Evolutionary conservation across 2,329 filamentous ascomycete species (phyloP).

Genomic region (Botrytis porri): DNA sequence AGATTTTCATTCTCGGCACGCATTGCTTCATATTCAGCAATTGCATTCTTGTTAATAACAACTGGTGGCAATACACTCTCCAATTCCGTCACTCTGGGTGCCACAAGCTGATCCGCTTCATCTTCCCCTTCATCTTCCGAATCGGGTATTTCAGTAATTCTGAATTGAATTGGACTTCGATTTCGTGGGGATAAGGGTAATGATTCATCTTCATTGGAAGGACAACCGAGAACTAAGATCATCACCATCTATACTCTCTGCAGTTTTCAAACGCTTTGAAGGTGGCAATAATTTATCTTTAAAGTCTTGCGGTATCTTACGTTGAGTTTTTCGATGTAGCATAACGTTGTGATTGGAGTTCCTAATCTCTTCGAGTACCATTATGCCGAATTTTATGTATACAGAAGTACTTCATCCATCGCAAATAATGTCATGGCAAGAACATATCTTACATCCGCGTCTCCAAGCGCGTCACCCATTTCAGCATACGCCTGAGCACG

Average conservation of each 20-base stretch:
- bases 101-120: conserved; percentile 24
- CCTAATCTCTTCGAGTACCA: conserved; percentile 27
- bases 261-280: conserved; percentile 35
- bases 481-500: conserved; percentile 1
- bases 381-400: conserved; percentile 13
- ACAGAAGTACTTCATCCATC: background rate
- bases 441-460: background rate
- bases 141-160: conserved; percentile 40
- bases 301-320: conserved; percentile 30
- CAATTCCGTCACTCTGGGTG: conserved; percentile 58
- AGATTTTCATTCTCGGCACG: conserved; percentile 39
- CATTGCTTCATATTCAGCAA: conserved; percentile 74
- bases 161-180: conserved; percentile 22
- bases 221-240: conserved; percentile 4
- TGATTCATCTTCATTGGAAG: conserved; percentile 23
- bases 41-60: conserved; percentile 65
- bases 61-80: conserved; percentile 70
- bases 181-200: conserved; percentile 33
- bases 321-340: conserved; percentile 30
- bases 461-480: background rate
- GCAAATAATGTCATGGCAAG: background rate
- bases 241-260: conserved; percentile 29
- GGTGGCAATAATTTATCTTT: conserved; percentile 28
- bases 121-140: conserved; percentile 39
- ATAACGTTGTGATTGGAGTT: conserved; percentile 29